These are phyloP conservation scores for Podila clonocystis DNA, from an alignment of 192 early-diverging fungal genomes.

Conservation along the genomic window DNA sequence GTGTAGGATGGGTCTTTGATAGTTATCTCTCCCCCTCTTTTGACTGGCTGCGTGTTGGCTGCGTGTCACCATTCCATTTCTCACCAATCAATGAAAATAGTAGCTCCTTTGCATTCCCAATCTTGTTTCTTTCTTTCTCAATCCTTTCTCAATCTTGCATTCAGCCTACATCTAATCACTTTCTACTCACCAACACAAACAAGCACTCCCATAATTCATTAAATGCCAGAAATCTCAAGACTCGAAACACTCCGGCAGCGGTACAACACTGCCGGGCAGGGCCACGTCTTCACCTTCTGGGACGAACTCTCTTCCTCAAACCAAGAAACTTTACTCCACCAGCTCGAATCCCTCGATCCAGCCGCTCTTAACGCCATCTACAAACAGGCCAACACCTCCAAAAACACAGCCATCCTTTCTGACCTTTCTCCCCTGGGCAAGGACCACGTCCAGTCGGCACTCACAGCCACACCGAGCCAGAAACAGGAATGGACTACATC, in stretches of 20 bases:
- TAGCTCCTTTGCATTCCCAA: too few relatives aligned
- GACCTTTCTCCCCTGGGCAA: constrained; percentile 74
- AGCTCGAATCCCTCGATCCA: constrained; percentile 78
- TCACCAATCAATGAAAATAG: neutral
- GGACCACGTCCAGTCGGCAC: constrained; percentile 62
- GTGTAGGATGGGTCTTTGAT: too few relatives aligned
- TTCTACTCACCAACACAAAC: neutral
- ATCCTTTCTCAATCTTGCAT: neutral
- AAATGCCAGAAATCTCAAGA: neutral
- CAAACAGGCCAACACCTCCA: constrained; percentile 61
- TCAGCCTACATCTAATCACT: neutral
- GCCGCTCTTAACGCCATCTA: constrained; percentile 79
- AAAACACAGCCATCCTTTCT: constrained; percentile 32
- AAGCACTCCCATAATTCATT: neutral
- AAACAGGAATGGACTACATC: constrained; percentile 66
- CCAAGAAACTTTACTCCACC: constrained; percentile 64
- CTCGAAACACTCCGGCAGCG: constrained; percentile 14
- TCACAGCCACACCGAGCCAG: constrained; percentile 52
- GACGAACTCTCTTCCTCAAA: constrained; percentile 68
- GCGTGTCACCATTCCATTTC: neutral
- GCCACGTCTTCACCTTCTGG: constrained; percentile 85
- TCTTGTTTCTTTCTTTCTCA: too few relatives aligned
- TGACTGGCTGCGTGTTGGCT: too few relatives aligned
- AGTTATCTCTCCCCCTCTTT: too few relatives aligned
- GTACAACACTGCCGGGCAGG: constrained; percentile 78